A percentile compares a stretch with the other conserved stretches of the same genome.
Conservation (phyloP, 1,284 basidiomycete genomes). For the Ceratobasidium theobromae region DNA sequence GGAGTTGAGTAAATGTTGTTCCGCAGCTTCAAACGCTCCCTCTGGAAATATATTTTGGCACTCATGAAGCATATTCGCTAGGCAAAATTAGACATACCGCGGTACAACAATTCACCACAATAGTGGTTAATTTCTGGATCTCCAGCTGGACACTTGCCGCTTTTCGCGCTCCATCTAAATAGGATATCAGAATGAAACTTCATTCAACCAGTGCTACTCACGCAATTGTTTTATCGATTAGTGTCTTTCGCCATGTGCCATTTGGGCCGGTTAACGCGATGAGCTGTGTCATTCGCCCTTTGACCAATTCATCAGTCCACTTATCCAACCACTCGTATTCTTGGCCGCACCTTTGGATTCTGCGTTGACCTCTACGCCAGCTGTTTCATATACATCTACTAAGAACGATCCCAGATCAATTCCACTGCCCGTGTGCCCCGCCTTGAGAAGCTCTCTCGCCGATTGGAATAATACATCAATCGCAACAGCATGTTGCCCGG, state of each 20-base stretch:
- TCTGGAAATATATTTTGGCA: slow-evolving; percentile 52
- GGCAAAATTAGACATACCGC: slow-evolving; percentile 56
- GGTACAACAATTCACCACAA: slow-evolving; percentile 82
- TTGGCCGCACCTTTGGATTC: slow-evolving; percentile 66
- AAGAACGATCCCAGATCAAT: slow-evolving; percentile 77
- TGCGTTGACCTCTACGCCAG: slow-evolving; percentile 65
- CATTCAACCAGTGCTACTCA: slow-evolving; percentile 46
- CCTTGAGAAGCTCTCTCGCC: slow-evolving; percentile 80
- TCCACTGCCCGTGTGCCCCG: slow-evolving; percentile 83
- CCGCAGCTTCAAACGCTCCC: slow-evolving; percentile 69
- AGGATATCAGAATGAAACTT: slow-evolving; percentile 1
- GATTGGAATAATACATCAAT: slow-evolving; percentile 87
- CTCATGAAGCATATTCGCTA: not conserved
- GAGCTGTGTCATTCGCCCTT: slow-evolving; percentile 77
- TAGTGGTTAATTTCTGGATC: slow-evolving; percentile 86
- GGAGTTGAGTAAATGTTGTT: slow-evolving; percentile 77
- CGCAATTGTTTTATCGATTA: slow-evolving; percentile 77
- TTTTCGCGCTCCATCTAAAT: slow-evolving; percentile 76
- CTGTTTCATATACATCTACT: slow-evolving; percentile 76
- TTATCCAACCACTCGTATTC: not conserved
- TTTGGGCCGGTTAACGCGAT: slow-evolving; percentile 72
- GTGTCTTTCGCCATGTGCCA: slow-evolving; percentile 79
- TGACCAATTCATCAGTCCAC: slow-evolving; percentile 32
- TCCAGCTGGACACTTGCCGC: slow-evolving; percentile 74
- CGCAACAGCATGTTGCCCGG: slow-evolving; percentile 72